Evolutionary conservation across 1,284 basidiomycete species (phyloP).

Genomic region (Peniophora sp.): DNA sequence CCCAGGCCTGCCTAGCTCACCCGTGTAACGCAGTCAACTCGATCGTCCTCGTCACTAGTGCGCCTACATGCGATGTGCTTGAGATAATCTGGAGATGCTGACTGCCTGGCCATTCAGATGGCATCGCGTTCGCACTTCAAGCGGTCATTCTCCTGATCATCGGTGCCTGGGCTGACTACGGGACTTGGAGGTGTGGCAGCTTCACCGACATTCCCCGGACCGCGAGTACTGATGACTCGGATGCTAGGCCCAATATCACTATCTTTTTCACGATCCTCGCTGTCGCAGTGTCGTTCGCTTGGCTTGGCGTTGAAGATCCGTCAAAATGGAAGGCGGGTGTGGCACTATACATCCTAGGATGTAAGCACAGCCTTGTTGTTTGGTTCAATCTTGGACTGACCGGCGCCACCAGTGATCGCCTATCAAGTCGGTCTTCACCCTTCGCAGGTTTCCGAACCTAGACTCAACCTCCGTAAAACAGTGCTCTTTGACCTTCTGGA

Average conservation of each 20-base stretch:
- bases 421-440: constrained; percentile 49
- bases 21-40: constrained; percentile 49
- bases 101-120: constrained; percentile 31
- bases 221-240: background rate
- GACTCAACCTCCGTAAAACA: constrained; percentile 17
- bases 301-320: constrained; percentile 64
- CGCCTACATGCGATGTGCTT: background rate
- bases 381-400: too few species aligned
- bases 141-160: constrained; percentile 55
- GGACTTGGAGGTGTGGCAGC: constrained; percentile 50
- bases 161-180: constrained; percentile 76
- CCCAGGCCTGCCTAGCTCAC: background rate
- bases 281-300: constrained; percentile 66
- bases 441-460: too few species aligned
- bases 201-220: background rate
- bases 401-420: constrained; percentile 46
- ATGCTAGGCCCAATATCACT: constrained; percentile 53
- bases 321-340: constrained; percentile 64
- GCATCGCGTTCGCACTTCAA: constrained; percentile 68
- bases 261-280: constrained; percentile 68
- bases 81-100: background rate
- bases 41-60: constrained; percentile 57
- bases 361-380: constrained; percentile 21
- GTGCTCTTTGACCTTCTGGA: constrained; percentile 77
- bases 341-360: constrained; percentile 68